phyloP scores from a whole-genome alignment of 2,329 filamentous ascomycete species.

The Talaromyces atroroseus region DNA sequence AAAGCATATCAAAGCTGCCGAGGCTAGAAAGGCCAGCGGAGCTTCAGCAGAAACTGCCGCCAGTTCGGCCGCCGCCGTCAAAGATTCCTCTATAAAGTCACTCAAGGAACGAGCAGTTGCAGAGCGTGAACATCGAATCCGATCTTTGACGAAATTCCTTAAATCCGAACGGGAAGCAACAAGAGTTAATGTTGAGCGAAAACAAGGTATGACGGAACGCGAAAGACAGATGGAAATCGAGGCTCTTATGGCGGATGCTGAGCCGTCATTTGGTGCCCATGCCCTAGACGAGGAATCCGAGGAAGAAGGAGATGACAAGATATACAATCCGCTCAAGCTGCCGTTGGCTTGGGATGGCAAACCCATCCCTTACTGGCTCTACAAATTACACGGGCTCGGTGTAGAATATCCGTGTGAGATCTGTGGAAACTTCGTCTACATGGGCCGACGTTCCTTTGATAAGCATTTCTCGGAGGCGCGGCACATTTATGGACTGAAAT shows the following conservation, averaged over 20 bases:
- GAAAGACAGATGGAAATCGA: slow-evolving; percentile 93
- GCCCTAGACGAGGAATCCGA: slow-evolving; percentile 58
- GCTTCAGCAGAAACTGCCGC: slow-evolving; percentile 32
- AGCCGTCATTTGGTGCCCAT: slow-evolving; percentile 28
- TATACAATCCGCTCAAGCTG: slow-evolving; percentile 95
- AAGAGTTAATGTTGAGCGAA: slow-evolving; percentile 88
- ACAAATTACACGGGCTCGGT: slow-evolving; percentile 90
- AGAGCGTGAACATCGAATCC: slow-evolving; percentile 78
- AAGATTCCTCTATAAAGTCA: slow-evolving; percentile 34
- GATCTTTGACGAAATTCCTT: slow-evolving; percentile 74
- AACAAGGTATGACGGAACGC: slow-evolving; percentile 94
- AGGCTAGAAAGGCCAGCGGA: slow-evolving; percentile 50
- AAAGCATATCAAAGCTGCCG: slow-evolving; percentile 83
- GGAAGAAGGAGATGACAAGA: slow-evolving; percentile 73
- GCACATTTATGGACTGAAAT: slow-evolving; percentile 90
- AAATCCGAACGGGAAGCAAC: slow-evolving; percentile 84
- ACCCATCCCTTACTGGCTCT: slow-evolving; percentile 97
- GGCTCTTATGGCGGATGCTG: slow-evolving; percentile 65
- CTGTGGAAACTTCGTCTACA: slow-evolving; percentile 98
- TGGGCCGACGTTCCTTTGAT: slow-evolving; percentile 91
- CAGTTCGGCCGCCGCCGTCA: slow-evolving; percentile 18
- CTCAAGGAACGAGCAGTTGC: slow-evolving; percentile 88
- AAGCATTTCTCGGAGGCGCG: slow-evolving; percentile 96
- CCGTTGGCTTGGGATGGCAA: slow-evolving; percentile 98
- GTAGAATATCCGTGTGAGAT: slow-evolving; percentile 95